Percentiles rank a stretch among this genome's conserved stretches.
Evolutionary conservation across 768 basidiomycete species (phyloP).

Genomic region (Amanita thiersii): DNA sequence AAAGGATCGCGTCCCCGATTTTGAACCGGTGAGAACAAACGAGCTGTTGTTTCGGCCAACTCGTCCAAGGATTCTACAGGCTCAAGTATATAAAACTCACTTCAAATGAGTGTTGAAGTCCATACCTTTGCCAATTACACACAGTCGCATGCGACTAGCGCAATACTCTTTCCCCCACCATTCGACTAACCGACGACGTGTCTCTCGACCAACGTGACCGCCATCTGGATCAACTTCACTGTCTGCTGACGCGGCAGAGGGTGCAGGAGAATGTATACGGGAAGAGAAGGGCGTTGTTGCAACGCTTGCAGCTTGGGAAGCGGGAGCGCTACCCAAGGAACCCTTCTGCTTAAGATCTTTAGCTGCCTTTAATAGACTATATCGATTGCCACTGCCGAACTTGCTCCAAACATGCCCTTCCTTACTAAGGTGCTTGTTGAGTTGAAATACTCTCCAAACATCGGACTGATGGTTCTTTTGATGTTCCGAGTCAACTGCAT

Average conservation of each 20-base stretch:
- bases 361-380: constrained; percentile 60
- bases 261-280: constrained; percentile 49
- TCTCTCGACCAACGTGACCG: constrained; percentile 72
- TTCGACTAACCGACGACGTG: constrained; percentile 67
- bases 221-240: constrained; percentile 68
- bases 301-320: constrained; percentile 20
- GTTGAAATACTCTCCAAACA: constrained; percentile 90
- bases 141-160: constrained; percentile 74
- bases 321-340: constrained; percentile 23
- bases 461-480: constrained; percentile 92
- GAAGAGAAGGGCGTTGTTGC: constrained; percentile 42
- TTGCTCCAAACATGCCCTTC: constrained; percentile 82
- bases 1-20: constrained; percentile 56
- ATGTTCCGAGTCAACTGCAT: constrained; percentile 95
- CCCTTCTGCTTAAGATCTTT: constrained; percentile 45
- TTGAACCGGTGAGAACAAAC: constrained; percentile 61
- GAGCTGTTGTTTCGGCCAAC: constrained; percentile 52
- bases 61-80: constrained; percentile 66
- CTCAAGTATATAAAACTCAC: constrained; percentile 6
- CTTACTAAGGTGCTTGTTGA: constrained; percentile 81
- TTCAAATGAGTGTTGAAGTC: neutral
- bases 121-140: constrained; percentile 72
- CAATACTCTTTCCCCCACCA: constrained; percentile 84
- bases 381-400: constrained; percentile 83
- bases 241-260: constrained; percentile 41